phyloP scores from a whole-genome alignment of 1,139 yeast genomes.

The Pneumocystis oryctolagi region DNA sequence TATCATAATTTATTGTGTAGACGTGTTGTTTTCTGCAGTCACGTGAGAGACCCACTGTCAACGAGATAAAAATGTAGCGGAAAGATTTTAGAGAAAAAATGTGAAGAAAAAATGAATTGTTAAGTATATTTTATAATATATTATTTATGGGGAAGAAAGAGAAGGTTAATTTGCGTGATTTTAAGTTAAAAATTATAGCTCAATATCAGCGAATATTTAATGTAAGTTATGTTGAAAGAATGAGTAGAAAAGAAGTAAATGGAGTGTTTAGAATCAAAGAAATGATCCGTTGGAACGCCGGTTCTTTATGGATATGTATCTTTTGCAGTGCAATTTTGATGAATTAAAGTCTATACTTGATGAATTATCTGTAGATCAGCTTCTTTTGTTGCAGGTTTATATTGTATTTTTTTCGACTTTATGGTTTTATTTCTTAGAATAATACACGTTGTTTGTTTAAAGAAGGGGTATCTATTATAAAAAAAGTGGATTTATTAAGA shows the following conservation, averaged over 20 bases:
- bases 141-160: neutral
- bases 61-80: neutral
- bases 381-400: slow-evolving; percentile 16
- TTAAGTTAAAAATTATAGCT: neutral
- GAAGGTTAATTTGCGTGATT: neutral
- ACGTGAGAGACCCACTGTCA: too few relatives aligned
- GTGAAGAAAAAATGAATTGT: neutral
- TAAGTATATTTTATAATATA: neutral
- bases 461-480: slow-evolving; percentile 7
- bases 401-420: neutral
- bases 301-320: neutral
- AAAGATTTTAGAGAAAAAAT: neutral
- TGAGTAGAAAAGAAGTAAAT: neutral
- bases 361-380: slow-evolving; percentile 18
- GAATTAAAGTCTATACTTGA: slow-evolving; percentile 19
- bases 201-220: neutral
- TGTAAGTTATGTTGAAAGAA: neutral
- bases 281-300: neutral
- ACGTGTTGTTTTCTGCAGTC: neutral
- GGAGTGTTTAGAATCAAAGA: neutral
- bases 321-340: neutral
- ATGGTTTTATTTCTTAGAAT: neutral
- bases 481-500: slow-evolving; percentile 3
- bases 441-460: slow-evolving; percentile 10
- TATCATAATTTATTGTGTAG: too few relatives aligned